Percentiles rank a stretch among this genome's conserved stretches.
These are phyloP conservation scores for Daedalea quercina DNA, from an alignment of 768 basidiomycete genomes.

Conservation along the genomic window DNA sequence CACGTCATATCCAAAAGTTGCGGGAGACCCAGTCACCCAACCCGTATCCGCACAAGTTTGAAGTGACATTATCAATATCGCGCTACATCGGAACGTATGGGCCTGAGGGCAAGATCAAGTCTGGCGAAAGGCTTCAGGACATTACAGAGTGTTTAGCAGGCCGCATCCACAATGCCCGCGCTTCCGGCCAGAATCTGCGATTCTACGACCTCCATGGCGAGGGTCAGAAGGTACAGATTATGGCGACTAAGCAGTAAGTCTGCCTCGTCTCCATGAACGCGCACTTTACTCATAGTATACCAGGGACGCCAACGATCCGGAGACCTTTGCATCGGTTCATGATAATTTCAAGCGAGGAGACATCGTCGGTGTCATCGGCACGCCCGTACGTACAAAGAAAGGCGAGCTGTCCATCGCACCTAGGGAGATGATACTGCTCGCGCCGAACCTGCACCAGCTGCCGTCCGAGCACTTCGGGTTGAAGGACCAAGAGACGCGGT, in stretches of 20 bases:
- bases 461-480: conserved; percentile 90
- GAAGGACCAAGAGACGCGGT: conserved; percentile 96
- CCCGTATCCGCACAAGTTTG: conserved; percentile 99
- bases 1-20: conserved; percentile 79
- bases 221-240: conserved; percentile 89
- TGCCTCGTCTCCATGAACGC: neutral
- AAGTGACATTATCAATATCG: conserved; percentile 73
- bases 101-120: conserved; percentile 56
- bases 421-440: conserved; percentile 74
- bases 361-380: conserved; percentile 88
- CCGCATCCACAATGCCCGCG: conserved; percentile 85
- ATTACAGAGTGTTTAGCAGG: conserved; percentile 71
- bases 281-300: neutral
- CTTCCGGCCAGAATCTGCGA: conserved; percentile 72
- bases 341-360: conserved; percentile 92
- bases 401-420: conserved; percentile 92
- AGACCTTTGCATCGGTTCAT: conserved; percentile 64
- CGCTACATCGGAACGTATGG: conserved; percentile 73
- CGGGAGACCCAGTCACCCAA: conserved; percentile 81
- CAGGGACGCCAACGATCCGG: conserved; percentile 61
- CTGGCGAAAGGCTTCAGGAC: conserved; percentile 60
- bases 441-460: conserved; percentile 94
- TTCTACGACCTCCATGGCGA: conserved; percentile 96
- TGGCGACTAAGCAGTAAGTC: conserved; percentile 75
- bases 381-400: conserved; percentile 88